These are phyloP conservation scores for Penicillium griseofulvum DNA, from an alignment of 2,329 filamentous ascomycete species.

Conservation along the genomic window DNA sequence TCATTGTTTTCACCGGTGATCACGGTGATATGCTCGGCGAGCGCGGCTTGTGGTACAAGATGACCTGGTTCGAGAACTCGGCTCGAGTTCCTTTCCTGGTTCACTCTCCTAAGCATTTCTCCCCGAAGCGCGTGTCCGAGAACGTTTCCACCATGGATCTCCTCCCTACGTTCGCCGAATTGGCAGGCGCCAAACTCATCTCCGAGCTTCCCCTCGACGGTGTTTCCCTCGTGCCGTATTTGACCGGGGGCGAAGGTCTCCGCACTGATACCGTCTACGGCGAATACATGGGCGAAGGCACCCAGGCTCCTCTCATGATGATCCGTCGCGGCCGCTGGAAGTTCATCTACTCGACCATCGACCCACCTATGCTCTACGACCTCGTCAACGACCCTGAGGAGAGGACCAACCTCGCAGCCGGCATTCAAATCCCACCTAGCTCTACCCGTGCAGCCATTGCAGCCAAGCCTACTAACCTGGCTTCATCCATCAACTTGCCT, in stretches of 20 bases:
- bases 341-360: conserved; percentile 80
- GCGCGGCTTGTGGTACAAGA: conserved; percentile 91
- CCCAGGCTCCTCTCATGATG: conserved; percentile 87
- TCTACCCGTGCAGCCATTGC: conserved; percentile 34
- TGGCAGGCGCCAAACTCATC: conserved; percentile 69
- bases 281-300: conserved; percentile 93
- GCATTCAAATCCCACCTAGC: conserved; percentile 26
- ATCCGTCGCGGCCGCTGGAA: conserved; percentile 88
- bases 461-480: conserved; percentile 37
- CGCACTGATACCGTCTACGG: conserved; percentile 82
- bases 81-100: conserved; percentile 85
- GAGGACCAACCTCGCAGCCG: conserved; percentile 63
- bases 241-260: conserved; percentile 55
- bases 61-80: conserved; percentile 92
- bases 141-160: conserved; percentile 92
- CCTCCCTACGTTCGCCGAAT: conserved; percentile 80
- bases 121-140: conserved; percentile 71
- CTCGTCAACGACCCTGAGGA: conserved; percentile 72
- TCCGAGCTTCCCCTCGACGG: conserved; percentile 81
- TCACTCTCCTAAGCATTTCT: conserved; percentile 73
- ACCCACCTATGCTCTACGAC: conserved; percentile 82
- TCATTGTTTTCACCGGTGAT: conserved; percentile 88
- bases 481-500: conserved; percentile 25
- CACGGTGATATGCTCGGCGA: conserved; percentile 97
- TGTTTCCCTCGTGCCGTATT: conserved; percentile 73